Percentiles rank a stretch among this genome's conserved stretches.
phyloP scores from a whole-genome alignment of 1,284 basidiomycete genomes.

The Irpex sp. region DNA sequence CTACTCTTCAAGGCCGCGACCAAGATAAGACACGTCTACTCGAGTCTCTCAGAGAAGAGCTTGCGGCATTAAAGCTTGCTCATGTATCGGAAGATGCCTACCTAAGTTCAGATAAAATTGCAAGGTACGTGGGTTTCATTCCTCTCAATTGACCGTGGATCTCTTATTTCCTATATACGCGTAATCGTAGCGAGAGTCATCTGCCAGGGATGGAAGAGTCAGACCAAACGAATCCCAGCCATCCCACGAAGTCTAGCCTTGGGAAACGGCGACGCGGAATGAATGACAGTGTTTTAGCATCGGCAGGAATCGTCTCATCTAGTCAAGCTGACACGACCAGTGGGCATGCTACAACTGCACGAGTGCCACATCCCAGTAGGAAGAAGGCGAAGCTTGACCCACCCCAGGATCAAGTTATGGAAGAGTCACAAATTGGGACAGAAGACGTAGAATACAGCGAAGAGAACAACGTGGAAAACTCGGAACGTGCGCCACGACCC shows the following conservation, averaged over 20 bases:
- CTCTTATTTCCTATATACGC: not conserved
- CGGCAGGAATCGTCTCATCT: not conserved
- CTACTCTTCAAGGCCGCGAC: constrained; percentile 18
- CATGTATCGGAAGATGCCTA: not conserved
- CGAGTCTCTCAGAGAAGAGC: constrained; percentile 16
- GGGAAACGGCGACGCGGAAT: constrained; percentile 8
- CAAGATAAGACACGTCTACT: constrained; percentile 17
- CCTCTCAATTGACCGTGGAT: not conserved
- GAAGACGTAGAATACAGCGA: constrained; percentile 33
- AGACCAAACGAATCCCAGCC: no score
- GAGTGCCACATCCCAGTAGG: not conserved
- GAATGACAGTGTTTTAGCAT: not conserved
- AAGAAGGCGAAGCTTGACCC: constrained; percentile 17
- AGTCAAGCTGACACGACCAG: not conserved
- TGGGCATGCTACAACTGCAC: not conserved
- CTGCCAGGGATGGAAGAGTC: not conserved
- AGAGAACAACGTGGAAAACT: constrained; percentile 29
- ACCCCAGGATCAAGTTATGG: constrained; percentile 34
- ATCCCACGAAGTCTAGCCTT: not conserved
- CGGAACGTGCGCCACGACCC: constrained; percentile 28
- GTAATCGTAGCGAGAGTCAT: not conserved
- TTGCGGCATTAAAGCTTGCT: constrained; percentile 9
- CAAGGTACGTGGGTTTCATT: not conserved
- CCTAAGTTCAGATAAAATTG: not conserved
- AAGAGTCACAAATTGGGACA: constrained; percentile 55